Evolutionary conservation across 2,329 filamentous ascomycete species (phyloP).

Genomic region (Penicillium sp.): DNA sequence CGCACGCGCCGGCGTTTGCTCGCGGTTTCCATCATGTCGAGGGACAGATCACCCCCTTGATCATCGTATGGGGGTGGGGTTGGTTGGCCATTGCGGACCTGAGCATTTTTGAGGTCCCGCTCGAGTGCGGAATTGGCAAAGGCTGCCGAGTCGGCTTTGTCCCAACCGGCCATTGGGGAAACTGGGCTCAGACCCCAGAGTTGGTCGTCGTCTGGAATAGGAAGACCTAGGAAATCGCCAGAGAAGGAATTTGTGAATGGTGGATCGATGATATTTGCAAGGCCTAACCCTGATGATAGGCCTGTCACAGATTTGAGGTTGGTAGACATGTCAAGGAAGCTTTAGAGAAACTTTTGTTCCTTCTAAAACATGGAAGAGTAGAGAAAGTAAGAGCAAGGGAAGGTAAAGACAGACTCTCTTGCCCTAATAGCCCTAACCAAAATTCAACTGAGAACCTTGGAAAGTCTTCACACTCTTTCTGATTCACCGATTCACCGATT

Average conservation of each 20-base stretch:
- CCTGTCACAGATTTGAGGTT: constrained; percentile 6
- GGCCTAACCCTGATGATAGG: not conserved
- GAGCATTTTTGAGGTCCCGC: constrained; percentile 28
- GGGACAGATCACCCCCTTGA: constrained; percentile 12
- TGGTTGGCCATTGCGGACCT: constrained; percentile 34
- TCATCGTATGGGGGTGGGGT: constrained; percentile 32
- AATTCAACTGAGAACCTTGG: not conserved
- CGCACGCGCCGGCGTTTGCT: constrained; percentile 18
- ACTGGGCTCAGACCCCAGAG: constrained; percentile 28
- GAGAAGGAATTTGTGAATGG: constrained; percentile 17
- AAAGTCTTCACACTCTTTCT: not conserved
- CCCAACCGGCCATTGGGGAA: constrained; percentile 23
- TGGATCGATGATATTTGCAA: constrained; percentile 3
- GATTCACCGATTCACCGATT: not conserved
- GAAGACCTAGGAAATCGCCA: constrained; percentile 24
- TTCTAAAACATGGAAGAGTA: not conserved
- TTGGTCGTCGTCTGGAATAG: constrained; percentile 26
- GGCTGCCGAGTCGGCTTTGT: constrained; percentile 20
- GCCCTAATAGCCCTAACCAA: constrained; percentile 1
- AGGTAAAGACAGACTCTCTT: constrained; percentile 1
- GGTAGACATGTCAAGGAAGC: constrained; percentile 4
- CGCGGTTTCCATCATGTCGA: constrained; percentile 13
- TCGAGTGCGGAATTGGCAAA: constrained; percentile 24
- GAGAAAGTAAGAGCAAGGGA: not conserved
- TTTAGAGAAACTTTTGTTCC: not conserved